A percentile compares a stretch with the other conserved stretches of the same genome.
Evolutionary conservation across 2,329 filamentous ascomycete genomes (phyloP).

Genomic region (Fusarium robinianum): DNA sequence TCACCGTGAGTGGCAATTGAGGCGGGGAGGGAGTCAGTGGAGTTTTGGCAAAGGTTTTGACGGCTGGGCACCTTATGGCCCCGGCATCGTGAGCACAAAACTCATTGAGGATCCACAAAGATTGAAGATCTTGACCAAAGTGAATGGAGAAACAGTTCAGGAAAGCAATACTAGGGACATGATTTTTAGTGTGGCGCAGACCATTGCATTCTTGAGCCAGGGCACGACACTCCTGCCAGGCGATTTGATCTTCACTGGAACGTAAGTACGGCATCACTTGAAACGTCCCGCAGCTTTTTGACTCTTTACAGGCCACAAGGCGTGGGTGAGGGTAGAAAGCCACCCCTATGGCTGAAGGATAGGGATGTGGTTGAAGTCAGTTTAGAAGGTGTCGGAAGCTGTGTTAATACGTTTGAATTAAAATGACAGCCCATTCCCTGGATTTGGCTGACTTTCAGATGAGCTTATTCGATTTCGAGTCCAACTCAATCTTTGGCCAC

Average conservation of each 20-base stretch:
- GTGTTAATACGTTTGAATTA: too few species aligned
- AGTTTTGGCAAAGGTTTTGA: constrained; percentile 51
- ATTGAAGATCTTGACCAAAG: constrained; percentile 39
- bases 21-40: constrained; percentile 47
- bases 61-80: constrained; percentile 55
- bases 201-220: constrained; percentile 60
- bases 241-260: constrained; percentile 67
- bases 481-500: too few species aligned
- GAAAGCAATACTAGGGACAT: constrained; percentile 48
- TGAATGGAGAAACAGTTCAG: constrained; percentile 46
- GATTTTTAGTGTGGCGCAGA: constrained; percentile 62
- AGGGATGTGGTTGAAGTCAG: too few species aligned
- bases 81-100: constrained; percentile 40
- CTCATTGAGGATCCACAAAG: constrained; percentile 40
- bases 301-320: too few species aligned
- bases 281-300: too few species aligned
- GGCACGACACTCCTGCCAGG: constrained; percentile 64
- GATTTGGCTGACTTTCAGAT: too few species aligned
- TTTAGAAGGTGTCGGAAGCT: too few species aligned
- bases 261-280: too few species aligned
- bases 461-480: too few species aligned
- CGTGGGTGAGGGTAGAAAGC: too few species aligned
- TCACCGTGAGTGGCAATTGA: constrained; percentile 47
- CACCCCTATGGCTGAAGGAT: too few species aligned
- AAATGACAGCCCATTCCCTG: too few species aligned